Evolutionary conservation across 805 yeast species (phyloP).

Genomic region (Pichia manshurica): DNA sequence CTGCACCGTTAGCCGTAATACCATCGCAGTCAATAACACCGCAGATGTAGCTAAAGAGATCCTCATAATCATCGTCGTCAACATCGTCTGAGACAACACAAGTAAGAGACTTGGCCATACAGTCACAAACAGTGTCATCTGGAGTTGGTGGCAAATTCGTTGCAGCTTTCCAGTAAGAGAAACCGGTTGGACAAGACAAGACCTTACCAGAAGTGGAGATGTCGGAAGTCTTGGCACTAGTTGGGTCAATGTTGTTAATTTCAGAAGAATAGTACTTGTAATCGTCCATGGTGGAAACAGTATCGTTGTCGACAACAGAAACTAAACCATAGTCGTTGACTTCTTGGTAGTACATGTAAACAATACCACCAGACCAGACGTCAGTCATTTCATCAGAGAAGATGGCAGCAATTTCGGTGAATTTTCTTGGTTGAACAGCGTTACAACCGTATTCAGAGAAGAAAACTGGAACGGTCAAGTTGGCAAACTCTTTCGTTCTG

Average conservation of each 20-base stretch:
- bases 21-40: constrained; percentile 50
- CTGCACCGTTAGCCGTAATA: constrained; percentile 54
- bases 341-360: constrained; percentile 80
- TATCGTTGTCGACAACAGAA: constrained; percentile 37
- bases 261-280: constrained; percentile 57
- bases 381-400: constrained; percentile 67
- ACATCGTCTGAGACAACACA: constrained; percentile 61
- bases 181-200: constrained; percentile 58
- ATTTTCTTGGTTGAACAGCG: constrained; percentile 59
- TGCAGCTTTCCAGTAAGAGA: constrained; percentile 56
- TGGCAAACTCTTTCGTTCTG: constrained; percentile 58
- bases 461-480: constrained; percentile 66
- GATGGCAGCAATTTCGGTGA: constrained; percentile 64
- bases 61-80: constrained; percentile 50
- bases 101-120: constrained; percentile 47
- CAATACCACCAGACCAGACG: constrained; percentile 89
- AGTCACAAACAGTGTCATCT: constrained; percentile 54
- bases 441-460: constrained; percentile 85
- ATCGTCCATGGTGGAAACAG: constrained; percentile 58
- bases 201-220: constrained; percentile 37
- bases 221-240: constrained; percentile 37
- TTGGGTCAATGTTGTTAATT: constrained; percentile 51
- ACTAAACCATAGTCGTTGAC: constrained; percentile 72
- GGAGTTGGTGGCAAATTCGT: constrained; percentile 79
- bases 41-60: constrained; percentile 55